Conservation (phyloP, 805 yeast genomes). For the Ogataea nitratoaversa region DNA sequence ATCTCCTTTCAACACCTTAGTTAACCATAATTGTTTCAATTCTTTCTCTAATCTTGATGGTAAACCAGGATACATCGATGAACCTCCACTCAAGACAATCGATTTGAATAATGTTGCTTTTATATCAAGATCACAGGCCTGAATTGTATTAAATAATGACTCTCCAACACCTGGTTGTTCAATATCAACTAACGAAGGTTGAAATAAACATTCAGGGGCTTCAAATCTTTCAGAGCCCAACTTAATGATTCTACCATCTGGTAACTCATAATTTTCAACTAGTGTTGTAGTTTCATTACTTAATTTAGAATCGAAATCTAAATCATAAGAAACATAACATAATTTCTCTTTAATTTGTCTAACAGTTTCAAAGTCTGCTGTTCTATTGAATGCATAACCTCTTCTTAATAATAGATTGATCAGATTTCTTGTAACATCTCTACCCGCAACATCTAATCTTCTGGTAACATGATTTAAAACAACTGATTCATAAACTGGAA, state of each 20-base stretch:
- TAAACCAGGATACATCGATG: constrained; percentile 97
- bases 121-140: constrained; percentile 91
- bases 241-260: constrained; percentile 92
- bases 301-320: constrained; percentile 80
- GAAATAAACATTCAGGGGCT: constrained; percentile 96
- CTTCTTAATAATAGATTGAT: constrained; percentile 88
- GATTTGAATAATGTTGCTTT: constrained; percentile 86
- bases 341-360: constrained; percentile 96
- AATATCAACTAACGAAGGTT: constrained; percentile 89
- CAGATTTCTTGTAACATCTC: constrained; percentile 96
- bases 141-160: constrained; percentile 84
- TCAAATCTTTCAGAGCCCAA: constrained; percentile 95
- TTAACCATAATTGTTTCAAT: constrained; percentile 92
- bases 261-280: constrained; percentile 87
- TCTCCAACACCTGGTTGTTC: constrained; percentile 98
- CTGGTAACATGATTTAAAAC: constrained; percentile 92
- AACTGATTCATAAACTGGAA: constrained; percentile 95
- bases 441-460: constrained; percentile 94
- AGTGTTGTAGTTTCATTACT: constrained; percentile 94
- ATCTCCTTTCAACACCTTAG: constrained; percentile 82
- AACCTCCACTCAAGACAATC: constrained; percentile 94
- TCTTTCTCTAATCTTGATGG: constrained; percentile 95
- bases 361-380: constrained; percentile 98
- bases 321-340: constrained; percentile 92
- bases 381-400: constrained; percentile 96